Percentiles rank a stretch among this genome's conserved stretches.
phyloP scores from a whole-genome alignment of 305 asterid genomes.

The Stenogyne calaminthoides region DNA sequence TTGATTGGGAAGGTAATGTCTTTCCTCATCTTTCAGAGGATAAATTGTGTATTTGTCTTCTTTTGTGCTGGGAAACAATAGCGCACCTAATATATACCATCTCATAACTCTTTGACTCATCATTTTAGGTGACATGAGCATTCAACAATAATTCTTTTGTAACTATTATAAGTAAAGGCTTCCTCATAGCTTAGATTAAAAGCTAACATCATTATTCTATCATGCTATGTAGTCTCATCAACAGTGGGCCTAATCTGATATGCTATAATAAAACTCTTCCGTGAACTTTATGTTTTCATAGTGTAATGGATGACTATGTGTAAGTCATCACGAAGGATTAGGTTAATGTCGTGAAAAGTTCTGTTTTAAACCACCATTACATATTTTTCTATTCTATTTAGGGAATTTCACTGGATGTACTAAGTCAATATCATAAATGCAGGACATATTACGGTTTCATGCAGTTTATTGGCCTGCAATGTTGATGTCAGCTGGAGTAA shows the following conservation, averaged over 20 bases:
- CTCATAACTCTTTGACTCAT: constrained; percentile 1
- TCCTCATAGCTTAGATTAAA: constrained; percentile 4
- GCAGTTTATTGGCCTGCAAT: constrained; percentile 99
- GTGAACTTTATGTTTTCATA: not conserved
- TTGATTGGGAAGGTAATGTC: constrained; percentile 87
- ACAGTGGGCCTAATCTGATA: not conserved
- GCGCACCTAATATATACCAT: not conserved
- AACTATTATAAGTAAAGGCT: constrained; percentile 8
- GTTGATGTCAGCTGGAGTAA: constrained; percentile 93
- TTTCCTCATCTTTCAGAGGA: constrained; percentile 1
- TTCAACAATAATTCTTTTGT: not conserved
- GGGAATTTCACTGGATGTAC: constrained; percentile 17
- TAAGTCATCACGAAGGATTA: constrained; percentile 19
- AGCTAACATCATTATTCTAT: constrained; percentile 15
- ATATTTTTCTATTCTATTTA: not conserved
- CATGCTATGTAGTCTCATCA: not conserved
- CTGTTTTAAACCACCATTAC: constrained; percentile 12
- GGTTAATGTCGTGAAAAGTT: constrained; percentile 16
- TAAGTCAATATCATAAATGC: constrained; percentile 36
- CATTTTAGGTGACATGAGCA: constrained; percentile 4
- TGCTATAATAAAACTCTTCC: not conserved
- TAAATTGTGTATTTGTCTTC: not conserved
- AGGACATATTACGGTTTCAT: constrained; percentile 98
- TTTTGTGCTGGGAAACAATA: constrained; percentile 4
- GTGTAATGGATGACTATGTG: constrained; percentile 12